Evolutionary conservation across 176 grass and related monocot species (phyloP).

Genomic region (Oryza punctata): DNA sequence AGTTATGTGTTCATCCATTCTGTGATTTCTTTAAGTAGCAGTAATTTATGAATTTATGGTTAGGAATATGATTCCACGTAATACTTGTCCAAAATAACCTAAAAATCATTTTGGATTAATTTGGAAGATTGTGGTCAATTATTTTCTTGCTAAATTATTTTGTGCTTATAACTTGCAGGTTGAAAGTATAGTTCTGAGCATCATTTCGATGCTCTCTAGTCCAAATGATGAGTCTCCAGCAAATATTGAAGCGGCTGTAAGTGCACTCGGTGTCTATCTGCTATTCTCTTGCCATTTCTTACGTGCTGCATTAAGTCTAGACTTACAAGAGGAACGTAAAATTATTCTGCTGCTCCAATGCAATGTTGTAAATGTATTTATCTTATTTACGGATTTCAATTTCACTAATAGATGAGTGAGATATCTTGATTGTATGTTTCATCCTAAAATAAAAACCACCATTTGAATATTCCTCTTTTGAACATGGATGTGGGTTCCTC

Average conservation of each 20-base stretch:
- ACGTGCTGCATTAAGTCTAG: background rate
- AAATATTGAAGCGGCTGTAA: conserved; percentile 94
- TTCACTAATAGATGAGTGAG: background rate
- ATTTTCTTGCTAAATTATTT: conserved; percentile 4
- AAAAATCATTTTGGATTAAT: background rate
- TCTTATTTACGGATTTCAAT: background rate
- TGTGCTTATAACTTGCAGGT: conserved; percentile 60
- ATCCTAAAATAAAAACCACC: background rate
- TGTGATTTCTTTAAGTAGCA: background rate
- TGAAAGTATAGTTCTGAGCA: conserved; percentile 95
- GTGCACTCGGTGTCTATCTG: conserved; percentile 42
- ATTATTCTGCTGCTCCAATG: background rate
- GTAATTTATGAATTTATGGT: background rate
- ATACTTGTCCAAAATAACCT: background rate
- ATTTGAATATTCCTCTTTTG: background rate
- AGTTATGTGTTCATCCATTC: background rate
- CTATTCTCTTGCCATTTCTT: background rate
- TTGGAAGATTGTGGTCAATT: background rate
- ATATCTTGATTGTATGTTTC: background rate
- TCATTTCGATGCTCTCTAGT: conserved; percentile 96
- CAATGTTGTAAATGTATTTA: background rate
- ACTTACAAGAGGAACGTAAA: background rate
- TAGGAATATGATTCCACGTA: background rate
- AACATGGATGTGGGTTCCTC: background rate
- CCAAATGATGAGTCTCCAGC: conserved; percentile 91